Conservation (phyloP, 2,329 filamentous ascomycete genomes). For the Nemania abortiva region DNA sequence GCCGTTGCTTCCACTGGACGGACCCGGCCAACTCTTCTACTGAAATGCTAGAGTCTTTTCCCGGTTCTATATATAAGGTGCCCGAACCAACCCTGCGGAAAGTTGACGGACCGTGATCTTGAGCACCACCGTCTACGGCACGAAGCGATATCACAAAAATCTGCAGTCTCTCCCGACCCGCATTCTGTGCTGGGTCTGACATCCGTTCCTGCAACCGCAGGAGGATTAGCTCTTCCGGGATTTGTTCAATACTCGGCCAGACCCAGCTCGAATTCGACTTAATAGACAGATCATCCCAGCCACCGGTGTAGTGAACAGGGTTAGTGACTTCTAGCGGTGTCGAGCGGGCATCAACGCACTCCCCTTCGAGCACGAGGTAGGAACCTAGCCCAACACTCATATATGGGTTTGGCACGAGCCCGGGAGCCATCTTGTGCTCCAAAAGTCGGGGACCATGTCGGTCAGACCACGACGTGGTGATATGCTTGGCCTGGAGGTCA, state of each 20-base stretch:
- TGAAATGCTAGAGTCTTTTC: not conserved
- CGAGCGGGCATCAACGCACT: not conserved
- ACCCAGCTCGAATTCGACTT: not conserved
- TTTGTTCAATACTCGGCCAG: not conserved
- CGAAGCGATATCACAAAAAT: not conserved
- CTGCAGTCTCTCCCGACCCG: not conserved
- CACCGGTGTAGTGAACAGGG: not conserved
- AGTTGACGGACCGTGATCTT: not conserved
- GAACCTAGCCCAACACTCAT: constrained; percentile 4
- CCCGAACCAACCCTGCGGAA: not conserved
- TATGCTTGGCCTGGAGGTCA: not conserved
- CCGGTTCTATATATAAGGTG: not conserved
- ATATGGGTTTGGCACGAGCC: not conserved
- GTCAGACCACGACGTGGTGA: not conserved
- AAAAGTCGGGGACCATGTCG: not conserved
- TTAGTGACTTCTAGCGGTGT: not conserved
- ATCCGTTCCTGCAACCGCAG: not conserved
- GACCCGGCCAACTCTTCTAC: not conserved
- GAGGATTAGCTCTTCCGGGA: not conserved
- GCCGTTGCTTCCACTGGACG: not conserved
- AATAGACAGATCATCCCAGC: constrained; percentile 1
- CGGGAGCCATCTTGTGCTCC: not conserved
- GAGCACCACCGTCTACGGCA: not conserved
- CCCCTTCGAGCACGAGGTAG: not conserved
- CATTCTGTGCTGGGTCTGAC: not conserved